Conservation (phyloP, 1,284 basidiomycete species). For the Rhodotorula sp. region DNA sequence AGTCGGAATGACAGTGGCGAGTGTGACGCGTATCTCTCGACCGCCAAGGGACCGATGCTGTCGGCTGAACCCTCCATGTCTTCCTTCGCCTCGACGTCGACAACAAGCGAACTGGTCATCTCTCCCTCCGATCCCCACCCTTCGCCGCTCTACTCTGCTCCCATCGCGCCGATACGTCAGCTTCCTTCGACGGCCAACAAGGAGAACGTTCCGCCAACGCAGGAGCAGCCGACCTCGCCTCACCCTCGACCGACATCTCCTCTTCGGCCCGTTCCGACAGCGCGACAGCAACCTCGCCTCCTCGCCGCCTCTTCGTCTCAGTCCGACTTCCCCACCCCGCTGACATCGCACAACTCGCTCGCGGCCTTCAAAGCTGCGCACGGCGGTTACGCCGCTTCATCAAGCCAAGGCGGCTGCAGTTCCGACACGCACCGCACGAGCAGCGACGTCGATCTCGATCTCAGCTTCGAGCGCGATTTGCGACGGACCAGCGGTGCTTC, state of each 20-base stretch:
- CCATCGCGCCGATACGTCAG: neutral
- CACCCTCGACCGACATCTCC: neutral
- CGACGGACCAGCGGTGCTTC: neutral
- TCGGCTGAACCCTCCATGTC: neutral
- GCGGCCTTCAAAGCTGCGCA: constrained; percentile 26
- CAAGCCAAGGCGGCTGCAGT: constrained; percentile 5
- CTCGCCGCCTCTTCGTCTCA: neutral
- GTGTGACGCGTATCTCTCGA: no score
- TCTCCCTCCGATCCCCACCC: neutral
- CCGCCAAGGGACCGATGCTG: neutral
- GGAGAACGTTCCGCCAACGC: neutral
- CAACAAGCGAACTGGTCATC: neutral
- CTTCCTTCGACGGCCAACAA: neutral
- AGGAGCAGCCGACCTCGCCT: neutral
- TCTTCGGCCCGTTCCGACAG: neutral
- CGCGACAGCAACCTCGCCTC: neutral
- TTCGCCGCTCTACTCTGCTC: neutral
- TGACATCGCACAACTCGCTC: constrained; percentile 28
- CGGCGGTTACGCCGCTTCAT: neutral
- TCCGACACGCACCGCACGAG: constrained; percentile 26
- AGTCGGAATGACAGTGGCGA: neutral
- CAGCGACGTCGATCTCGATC: constrained; percentile 39
- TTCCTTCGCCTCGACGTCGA: neutral
- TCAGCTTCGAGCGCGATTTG: constrained; percentile 22
- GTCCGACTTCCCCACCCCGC: constrained; percentile 7